Percentiles rank a stretch among this genome's conserved stretches.
Evolutionary conservation across 2,329 filamentous ascomycete species (phyloP).

Genomic region (Tolypocladium sp.): DNA sequence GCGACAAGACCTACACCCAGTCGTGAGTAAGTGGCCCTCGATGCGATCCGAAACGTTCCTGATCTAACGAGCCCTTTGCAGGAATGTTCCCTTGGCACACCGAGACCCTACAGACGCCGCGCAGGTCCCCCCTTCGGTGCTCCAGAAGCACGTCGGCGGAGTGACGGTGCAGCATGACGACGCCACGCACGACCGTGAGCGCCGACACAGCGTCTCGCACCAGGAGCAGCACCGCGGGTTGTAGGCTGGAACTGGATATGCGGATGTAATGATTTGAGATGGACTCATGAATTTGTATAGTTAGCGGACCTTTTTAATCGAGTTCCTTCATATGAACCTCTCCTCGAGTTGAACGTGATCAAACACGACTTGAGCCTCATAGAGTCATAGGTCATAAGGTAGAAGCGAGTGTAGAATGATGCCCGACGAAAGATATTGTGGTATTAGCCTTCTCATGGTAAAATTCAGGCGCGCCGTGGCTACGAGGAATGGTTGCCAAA

Average conservation of each 20-base stretch:
- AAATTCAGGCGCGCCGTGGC: too few species aligned
- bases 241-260: conserved; percentile 15
- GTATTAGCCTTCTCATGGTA: too few species aligned
- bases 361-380: too few species aligned
- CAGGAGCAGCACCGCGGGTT: conserved; percentile 40
- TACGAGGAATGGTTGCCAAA: too few species aligned
- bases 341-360: too few species aligned
- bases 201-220: conserved; percentile 36
- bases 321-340: not conserved
- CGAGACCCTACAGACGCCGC: conserved; percentile 46
- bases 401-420: too few species aligned
- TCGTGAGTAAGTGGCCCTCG: conserved; percentile 20
- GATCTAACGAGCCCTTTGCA: not conserved
- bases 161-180: conserved; percentile 37
- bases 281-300: not conserved
- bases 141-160: conserved; percentile 36
- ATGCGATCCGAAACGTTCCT: not conserved
- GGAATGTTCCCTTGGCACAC: conserved; percentile 2
- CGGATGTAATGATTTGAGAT: conserved; percentile 3
- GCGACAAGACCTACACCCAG: conserved; percentile 36
- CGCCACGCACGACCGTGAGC: conserved; percentile 28
- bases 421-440: too few species aligned
- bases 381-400: too few species aligned
- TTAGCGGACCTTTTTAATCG: not conserved
- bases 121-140: conserved; percentile 46